Percentiles rank a stretch among this genome's conserved stretches.
These are phyloP conservation scores for Albifimbria verrucaria DNA, from an alignment of 2,329 filamentous ascomycete species.

Conservation along the genomic window DNA sequence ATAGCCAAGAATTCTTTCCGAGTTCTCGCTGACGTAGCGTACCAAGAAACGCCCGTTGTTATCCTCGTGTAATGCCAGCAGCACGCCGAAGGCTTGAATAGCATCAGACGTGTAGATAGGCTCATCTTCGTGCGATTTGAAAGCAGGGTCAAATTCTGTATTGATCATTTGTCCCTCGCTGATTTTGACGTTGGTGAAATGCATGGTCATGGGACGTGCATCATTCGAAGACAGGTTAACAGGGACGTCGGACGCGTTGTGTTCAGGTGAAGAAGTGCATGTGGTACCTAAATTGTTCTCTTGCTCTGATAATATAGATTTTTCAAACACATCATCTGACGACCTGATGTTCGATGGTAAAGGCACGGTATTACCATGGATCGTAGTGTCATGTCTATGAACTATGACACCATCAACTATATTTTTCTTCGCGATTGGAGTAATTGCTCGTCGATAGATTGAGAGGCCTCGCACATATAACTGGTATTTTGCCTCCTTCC, in stretches of 20 bases:
- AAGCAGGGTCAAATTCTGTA: conserved; percentile 68
- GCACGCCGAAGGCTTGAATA: conserved; percentile 73
- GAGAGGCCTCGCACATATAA: no score
- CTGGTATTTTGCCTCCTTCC: no score
- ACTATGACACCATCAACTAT: no score
- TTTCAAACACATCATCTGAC: no score
- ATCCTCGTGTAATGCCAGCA: conserved; percentile 72
- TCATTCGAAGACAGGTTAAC: conserved; percentile 20
- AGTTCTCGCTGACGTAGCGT: conserved; percentile 79
- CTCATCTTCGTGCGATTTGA: conserved; percentile 86
- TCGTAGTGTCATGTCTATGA: no score
- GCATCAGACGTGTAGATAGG: conserved; percentile 86
- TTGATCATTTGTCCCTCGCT: conserved; percentile 79
- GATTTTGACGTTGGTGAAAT: conserved; percentile 75
- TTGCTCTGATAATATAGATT: no score
- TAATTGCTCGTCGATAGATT: no score
- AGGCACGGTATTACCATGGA: no score
- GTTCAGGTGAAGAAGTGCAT: no score
- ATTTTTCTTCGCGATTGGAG: no score
- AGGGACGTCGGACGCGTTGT: conserved; percentile 14
- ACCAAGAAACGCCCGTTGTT: conserved; percentile 64
- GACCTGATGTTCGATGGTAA: no score
- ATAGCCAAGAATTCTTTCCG: conserved; percentile 70
- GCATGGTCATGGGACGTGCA: conserved; percentile 59
- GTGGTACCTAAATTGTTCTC: no score